These are phyloP conservation scores for Komagataella pastoris DNA, from an alignment of 805 yeast genomes.

Conservation along the genomic window DNA sequence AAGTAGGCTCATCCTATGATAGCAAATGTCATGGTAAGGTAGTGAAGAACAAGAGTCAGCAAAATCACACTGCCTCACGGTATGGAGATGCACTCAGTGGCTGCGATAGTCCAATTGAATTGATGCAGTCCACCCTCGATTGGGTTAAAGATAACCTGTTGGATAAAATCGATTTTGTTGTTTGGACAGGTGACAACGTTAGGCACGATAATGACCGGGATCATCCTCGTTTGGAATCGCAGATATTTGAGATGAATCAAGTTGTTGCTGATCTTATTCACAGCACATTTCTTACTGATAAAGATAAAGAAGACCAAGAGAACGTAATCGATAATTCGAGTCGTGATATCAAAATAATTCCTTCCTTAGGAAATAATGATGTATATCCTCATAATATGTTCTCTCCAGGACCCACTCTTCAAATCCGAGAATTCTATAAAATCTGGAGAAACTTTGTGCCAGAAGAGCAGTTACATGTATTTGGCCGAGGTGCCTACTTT, in stretches of 20 bases:
- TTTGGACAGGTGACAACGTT: conserved; percentile 88
- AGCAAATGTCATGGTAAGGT: conserved; percentile 38
- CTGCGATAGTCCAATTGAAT: conserved; percentile 59
- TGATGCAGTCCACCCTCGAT: conserved; percentile 47
- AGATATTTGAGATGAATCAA: conserved; percentile 59
- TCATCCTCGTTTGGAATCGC: conserved; percentile 59
- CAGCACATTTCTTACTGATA: conserved; percentile 35
- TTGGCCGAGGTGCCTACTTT: conserved; percentile 63
- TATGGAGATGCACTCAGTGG: conserved; percentile 69
- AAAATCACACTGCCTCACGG: conserved; percentile 37
- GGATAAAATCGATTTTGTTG: conserved; percentile 72
- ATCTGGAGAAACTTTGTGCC: conserved; percentile 72
- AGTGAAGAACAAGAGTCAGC: conserved; percentile 14
- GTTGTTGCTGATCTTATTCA: conserved; percentile 38
- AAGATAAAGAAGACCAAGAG: conserved; percentile 14
- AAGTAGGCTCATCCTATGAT: conserved; percentile 33
- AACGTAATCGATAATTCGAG: conserved; percentile 10
- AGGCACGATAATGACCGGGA: conserved; percentile 73
- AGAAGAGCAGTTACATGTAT: conserved; percentile 60
- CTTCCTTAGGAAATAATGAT: conserved; percentile 77
- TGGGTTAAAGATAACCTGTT: conserved; percentile 55
- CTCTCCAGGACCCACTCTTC: conserved; percentile 80
- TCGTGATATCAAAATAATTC: conserved; percentile 33
- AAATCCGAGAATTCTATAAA: conserved; percentile 61
- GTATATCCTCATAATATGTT: conserved; percentile 82